Base-by-base conservation (phyloP, 2,329 filamentous ascomycete species). In the Cladosporium velox region DNA sequence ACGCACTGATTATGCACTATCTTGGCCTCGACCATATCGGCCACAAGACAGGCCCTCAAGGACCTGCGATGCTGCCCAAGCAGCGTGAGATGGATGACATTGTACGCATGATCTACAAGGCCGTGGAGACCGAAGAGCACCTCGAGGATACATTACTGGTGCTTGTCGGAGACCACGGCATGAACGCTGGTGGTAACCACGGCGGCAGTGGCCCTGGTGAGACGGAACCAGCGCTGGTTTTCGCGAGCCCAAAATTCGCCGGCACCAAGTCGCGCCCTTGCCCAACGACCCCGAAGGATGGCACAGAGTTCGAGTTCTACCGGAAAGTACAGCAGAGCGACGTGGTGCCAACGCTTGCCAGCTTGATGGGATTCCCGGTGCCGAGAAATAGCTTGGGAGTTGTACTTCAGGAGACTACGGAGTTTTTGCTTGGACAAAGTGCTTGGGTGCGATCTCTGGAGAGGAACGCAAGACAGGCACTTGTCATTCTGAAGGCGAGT, bases 131-230 rank as follows among this genome's bases (percentile, higher is more conserved):
- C 4, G 80, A 91, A 65, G 76, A 85, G 1, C 90, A 97, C 77
- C 86, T 97, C 1, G 76, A 86, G 35, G 90, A 91, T 4, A 93
- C 94, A 0, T 81, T 99, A 1, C 85, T 99, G 55, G 88, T 99
- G 3, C 80, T 99, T 7, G 92, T 90, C 65, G 95, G 95, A 65
- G 96, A 99, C 73, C 95, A 99, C 76, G 95, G 95, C n/a, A 99
- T 99, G 95, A 99, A 98, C 72, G 94, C 98, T 72, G 95, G 92
- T 24, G 95, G 95, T 2, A 98, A 98, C 71, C 95, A 99, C 76
- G 95, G 95, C 34, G 95, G 94, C 47, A 97, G 94, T 11, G 93
- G 93, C 0, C 87, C 92, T 1, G 94, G 95, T 52, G 95, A 99
- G 81, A 98, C 95, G 1, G 97, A 94, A 0, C 90, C 95, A 0